Conservation (phyloP, 2,329 filamentous ascomycete species). For the Pyrenophora graminea region DNA sequence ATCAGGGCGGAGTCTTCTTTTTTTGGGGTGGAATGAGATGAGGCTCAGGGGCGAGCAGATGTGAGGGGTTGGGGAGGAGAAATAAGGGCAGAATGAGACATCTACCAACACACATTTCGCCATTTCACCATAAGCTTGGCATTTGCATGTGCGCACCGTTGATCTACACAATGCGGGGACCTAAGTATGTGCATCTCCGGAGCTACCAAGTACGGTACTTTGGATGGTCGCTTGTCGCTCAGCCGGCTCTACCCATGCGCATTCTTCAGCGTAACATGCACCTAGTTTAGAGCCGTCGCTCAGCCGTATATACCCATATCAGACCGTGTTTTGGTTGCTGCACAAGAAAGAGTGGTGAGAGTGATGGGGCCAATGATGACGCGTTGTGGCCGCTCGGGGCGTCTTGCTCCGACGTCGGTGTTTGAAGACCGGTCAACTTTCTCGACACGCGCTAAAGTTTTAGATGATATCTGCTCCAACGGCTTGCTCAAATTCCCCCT, state of each 20-base stretch:
- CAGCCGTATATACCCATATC: conserved; percentile 13
- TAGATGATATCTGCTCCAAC: conserved; percentile 7
- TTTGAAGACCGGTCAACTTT: conserved; percentile 10
- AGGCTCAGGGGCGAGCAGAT: no score
- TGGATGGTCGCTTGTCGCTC: background rate
- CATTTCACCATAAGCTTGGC: background rate
- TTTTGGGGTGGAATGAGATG: background rate
- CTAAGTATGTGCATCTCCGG: background rate
- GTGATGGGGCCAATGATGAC: conserved; percentile 10
- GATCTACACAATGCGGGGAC: background rate
- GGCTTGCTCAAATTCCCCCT: conserved; percentile 7
- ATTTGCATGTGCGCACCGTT: background rate
- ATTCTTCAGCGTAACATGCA: no score
- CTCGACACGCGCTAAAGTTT: conserved; percentile 8
- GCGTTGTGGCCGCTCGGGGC: conserved; percentile 10
- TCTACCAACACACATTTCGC: background rate
- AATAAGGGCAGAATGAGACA: background rate
- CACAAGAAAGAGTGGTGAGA: background rate
- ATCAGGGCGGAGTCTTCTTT: background rate
- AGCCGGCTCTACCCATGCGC: background rate
- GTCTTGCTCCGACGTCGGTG: conserved; percentile 24
- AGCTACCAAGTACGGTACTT: background rate
- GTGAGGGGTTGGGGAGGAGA: background rate
- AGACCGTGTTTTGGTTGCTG: background rate
- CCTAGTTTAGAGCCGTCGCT: background rate